Percentiles rank a stretch among this genome's conserved stretches.
phyloP scores from a whole-genome alignment of 352 stramenopile genomes.

The Phytophthora ramorum region DNA sequence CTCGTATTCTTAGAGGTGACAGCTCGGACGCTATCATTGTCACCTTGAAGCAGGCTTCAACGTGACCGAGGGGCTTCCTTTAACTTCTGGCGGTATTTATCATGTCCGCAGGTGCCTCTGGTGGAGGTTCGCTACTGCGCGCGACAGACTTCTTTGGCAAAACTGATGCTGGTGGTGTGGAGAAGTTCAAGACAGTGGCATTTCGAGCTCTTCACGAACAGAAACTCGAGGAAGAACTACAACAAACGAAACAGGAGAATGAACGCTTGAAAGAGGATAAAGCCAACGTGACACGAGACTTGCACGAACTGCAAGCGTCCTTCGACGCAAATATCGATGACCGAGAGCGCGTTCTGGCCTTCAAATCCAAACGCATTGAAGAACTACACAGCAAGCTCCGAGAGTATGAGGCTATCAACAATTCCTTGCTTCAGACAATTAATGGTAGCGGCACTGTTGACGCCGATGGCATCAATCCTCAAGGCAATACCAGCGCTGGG shows the following conservation, averaged over 20 bases:
- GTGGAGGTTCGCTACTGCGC: constrained; percentile 25
- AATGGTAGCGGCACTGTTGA: constrained; percentile 28
- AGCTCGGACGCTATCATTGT: not conserved
- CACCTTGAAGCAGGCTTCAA: not conserved
- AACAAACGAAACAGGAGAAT: constrained; percentile 49
- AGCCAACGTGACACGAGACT: constrained; percentile 31
- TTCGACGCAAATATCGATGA: constrained; percentile 70
- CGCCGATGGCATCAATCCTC: constrained; percentile 6
- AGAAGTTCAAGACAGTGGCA: constrained; percentile 73
- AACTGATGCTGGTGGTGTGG: constrained; percentile 51
- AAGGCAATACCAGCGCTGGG: constrained; percentile 16
- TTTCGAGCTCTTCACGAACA: constrained; percentile 74
- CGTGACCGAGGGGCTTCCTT: not conserved
- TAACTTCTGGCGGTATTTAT: not conserved
- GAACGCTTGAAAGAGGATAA: constrained; percentile 48
- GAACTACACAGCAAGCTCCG: constrained; percentile 58
- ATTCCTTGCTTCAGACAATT: constrained; percentile 56
- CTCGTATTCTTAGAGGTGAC: constrained; percentile 20
- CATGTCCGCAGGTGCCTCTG: constrained; percentile 18
- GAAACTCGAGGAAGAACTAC: constrained; percentile 67
- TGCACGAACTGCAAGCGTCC: constrained; percentile 49
- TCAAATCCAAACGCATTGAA: constrained; percentile 74
- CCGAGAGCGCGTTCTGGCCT: constrained; percentile 68
- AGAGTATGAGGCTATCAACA: constrained; percentile 60
- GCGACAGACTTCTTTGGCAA: constrained; percentile 66